Conservation (phyloP, 441 rosid genomes). For the Euphorbia corollata region DNA sequence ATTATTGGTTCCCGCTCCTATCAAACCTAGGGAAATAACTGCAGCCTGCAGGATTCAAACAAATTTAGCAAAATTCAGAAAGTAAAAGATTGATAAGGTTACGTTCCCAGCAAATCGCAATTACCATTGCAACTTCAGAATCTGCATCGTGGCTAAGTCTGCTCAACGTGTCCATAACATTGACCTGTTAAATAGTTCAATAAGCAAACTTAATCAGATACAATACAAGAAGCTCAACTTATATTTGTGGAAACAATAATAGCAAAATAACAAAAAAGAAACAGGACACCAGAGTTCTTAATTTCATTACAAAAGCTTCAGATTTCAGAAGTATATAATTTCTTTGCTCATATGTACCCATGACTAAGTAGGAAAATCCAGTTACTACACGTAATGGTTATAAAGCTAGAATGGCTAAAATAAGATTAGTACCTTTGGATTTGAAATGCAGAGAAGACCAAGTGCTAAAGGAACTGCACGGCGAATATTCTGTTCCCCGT, state of each 20-base stretch:
- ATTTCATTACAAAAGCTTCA: neutral
- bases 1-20: constrained; percentile 94
- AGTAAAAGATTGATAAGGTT: constrained; percentile 1
- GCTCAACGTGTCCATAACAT: constrained; percentile 90
- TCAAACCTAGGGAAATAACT: constrained; percentile 80
- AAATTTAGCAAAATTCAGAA: constrained; percentile 14
- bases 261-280: neutral
- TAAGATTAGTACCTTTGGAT: constrained; percentile 72
- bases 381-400: no score
- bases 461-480: constrained; percentile 92
- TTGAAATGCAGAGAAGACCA: constrained; percentile 92
- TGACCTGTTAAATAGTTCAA: constrained; percentile 42
- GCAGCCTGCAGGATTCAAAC: constrained; percentile 55
- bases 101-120: constrained; percentile 10
- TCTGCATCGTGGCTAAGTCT: constrained; percentile 95
- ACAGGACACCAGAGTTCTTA: neutral
- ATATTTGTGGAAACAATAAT: no score
- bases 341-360: neutral
- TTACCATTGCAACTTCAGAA: constrained; percentile 92
- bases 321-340: neutral
- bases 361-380: neutral
- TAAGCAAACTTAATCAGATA: neutral
- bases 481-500: constrained; percentile 79
- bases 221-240: constrained; percentile 3
- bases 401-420: neutral